phyloP scores from a whole-genome alignment of 306 rosid species.

The Quercus cerris region DNA sequence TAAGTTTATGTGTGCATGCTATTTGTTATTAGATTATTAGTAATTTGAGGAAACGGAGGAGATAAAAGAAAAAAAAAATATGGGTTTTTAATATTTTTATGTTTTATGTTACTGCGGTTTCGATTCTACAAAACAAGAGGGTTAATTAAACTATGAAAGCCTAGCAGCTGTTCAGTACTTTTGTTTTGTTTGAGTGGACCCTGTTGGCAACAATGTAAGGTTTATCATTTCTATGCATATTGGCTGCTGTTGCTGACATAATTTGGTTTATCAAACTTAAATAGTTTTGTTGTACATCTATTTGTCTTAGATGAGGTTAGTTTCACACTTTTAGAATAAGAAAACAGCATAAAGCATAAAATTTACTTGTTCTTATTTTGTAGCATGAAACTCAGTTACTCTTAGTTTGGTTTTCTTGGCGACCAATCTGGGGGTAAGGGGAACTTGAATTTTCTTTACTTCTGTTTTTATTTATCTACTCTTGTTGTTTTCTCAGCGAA shows the following conservation, averaged over 20 bases:
- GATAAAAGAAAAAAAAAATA: background rate
- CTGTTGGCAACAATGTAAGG: background rate
- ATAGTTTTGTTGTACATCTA: background rate
- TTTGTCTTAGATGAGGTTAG: background rate
- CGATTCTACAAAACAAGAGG: background rate
- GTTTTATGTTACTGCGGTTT: background rate
- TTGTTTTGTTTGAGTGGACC: background rate
- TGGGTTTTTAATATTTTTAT: background rate
- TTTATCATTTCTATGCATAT: background rate
- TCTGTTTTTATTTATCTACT: background rate
- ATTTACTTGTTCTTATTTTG: background rate
- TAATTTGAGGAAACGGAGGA: background rate
- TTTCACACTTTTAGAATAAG: background rate
- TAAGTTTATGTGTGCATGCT: slow-evolving; percentile 14
- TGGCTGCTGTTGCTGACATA: background rate
- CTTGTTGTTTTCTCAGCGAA: slow-evolving; percentile 27
- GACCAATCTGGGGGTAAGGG: background rate
- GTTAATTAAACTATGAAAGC: too few relatives aligned
- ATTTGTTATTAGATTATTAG: background rate
- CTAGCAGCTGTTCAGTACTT: background rate
- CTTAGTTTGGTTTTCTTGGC: background rate
- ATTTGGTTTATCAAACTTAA: background rate
- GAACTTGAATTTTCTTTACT: background rate
- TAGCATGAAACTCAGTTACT: slow-evolving; percentile 1
- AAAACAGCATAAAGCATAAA: background rate